Percentiles rank a stretch among this genome's conserved stretches.
Evolutionary conservation across 495 filamentous ascomycete species (phyloP).

Genomic region (Parmelia sp.): DNA sequence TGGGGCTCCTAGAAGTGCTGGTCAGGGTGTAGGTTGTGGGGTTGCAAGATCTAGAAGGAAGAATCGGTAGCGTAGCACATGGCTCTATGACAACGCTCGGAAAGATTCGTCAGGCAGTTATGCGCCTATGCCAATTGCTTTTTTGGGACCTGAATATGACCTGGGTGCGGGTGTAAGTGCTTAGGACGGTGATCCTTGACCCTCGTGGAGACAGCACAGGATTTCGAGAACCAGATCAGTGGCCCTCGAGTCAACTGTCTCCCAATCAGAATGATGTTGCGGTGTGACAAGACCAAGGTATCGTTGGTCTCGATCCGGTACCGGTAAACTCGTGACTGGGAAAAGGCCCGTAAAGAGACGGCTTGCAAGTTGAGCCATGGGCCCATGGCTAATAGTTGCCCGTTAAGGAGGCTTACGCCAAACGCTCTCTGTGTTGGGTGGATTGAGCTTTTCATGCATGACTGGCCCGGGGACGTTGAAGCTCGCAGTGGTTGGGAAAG

Average conservation of each 20-base stretch:
- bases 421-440: slow-evolving; percentile 12
- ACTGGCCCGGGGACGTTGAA: slow-evolving; percentile 2
- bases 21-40: neutral
- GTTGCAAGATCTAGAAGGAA: slow-evolving; percentile 1
- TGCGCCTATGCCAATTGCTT: neutral
- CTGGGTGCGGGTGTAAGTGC: neutral
- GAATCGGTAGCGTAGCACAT: neutral
- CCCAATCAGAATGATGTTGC: neutral
- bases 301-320: neutral
- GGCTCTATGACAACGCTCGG: slow-evolving; percentile 2
- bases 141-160: neutral
- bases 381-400: neutral
- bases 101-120: slow-evolving; percentile 1
- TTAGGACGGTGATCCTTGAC: neutral
- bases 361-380: neutral
- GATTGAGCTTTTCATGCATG: slow-evolving; percentile 10
- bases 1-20: neutral
- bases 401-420: slow-evolving; percentile 1
- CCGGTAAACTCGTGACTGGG: neutral
- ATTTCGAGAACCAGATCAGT: neutral
- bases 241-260: neutral
- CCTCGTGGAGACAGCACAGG: neutral
- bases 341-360: neutral
- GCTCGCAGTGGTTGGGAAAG: slow-evolving; percentile 3
- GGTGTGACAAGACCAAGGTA: neutral